Base-by-base conservation (phyloP, 768 basidiomycete genomes). In the Suillus subluteus region DNA sequence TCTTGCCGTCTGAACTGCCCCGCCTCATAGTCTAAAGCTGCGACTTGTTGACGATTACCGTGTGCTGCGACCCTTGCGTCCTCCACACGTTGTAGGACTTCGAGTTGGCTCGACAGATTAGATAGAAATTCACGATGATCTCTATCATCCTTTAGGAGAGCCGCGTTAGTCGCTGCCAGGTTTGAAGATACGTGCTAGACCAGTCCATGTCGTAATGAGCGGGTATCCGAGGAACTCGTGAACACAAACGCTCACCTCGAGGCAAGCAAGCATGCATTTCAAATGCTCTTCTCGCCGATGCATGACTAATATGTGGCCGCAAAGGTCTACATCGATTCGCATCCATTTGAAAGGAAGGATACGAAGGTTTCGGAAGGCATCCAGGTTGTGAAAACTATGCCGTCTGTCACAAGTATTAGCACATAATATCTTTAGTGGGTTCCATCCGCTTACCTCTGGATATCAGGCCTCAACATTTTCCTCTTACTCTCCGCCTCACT, bases 261-360 rank as follows among this genome's bases (percentile, higher is more conserved):
- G 80, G 70, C 86, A 88, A 21, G 82, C 79, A 15, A 88, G 72
- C 38, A 92, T 86, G 72, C 91, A 89, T 63, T 79, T 80, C 43
- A 94, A 79, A 74, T 94, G 91, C 66, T 82, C 80, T 73, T 89
- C 88, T 71, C 92, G 83, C 52, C 92, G 80, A 41, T 79, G 80
- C 87, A 92, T 86, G 69, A 90, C 84, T 26, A 94, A 80, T 58
- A 91, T 74, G 72, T 94, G 89, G 5, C 90, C 91, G 72, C 89
- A 89, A 18, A 94, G 81, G 71, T 90, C 91, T 44, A 93, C 92
- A 71, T 94, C 92, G 50, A 91, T 86, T 61, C 83, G 85, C 90
- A 94, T 91, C 71, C 85, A 81, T 64, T 92, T 89, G 8, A 82
- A 67, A 3, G 83, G 82, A 52, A 92, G 74, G 13, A 88, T 78